A percentile compares a stretch with the other conserved stretches of the same genome.
Evolutionary conservation across 148 eudicot genomes (phyloP).

Genomic region (Polygonum maritimum): DNA sequence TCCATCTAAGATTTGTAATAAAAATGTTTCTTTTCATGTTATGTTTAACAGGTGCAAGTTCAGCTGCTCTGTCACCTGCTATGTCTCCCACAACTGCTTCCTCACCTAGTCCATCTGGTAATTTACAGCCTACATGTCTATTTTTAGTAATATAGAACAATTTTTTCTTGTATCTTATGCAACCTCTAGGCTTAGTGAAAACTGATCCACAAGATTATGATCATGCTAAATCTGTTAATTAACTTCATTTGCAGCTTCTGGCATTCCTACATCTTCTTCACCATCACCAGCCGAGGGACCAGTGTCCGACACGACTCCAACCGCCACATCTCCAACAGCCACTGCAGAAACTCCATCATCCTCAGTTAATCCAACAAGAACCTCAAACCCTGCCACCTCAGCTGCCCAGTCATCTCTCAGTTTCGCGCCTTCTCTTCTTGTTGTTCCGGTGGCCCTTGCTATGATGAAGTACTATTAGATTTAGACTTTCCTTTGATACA

Average conservation of each 20-base stretch:
- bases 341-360: not conserved
- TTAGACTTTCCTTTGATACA: not conserved
- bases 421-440: constrained; percentile 1
- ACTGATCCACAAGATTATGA: not conserved
- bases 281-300: not conserved
- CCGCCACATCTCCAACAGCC: constrained; percentile 6
- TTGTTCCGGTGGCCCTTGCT: constrained; percentile 4
- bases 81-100: not conserved
- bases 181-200: not conserved
- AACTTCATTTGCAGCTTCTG: not conserved
- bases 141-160: no score
- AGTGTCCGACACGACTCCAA: not conserved
- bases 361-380: not conserved
- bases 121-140: not conserved
- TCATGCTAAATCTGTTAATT: not conserved
- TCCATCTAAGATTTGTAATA: not conserved
- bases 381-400: constrained; percentile 1
- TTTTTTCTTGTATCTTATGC: not conserved
- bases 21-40: not conserved
- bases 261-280: not conserved
- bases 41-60: not conserved
- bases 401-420: not conserved
- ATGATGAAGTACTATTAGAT: constrained; percentile 1
- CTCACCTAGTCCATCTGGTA: constrained; percentile 8
- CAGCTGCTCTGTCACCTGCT: constrained; percentile 8